Percentiles rank a stretch among this genome's conserved stretches.
Evolutionary conservation across 1,284 basidiomycete genomes (phyloP).

Genomic region (Ceratobasidium sp.): DNA sequence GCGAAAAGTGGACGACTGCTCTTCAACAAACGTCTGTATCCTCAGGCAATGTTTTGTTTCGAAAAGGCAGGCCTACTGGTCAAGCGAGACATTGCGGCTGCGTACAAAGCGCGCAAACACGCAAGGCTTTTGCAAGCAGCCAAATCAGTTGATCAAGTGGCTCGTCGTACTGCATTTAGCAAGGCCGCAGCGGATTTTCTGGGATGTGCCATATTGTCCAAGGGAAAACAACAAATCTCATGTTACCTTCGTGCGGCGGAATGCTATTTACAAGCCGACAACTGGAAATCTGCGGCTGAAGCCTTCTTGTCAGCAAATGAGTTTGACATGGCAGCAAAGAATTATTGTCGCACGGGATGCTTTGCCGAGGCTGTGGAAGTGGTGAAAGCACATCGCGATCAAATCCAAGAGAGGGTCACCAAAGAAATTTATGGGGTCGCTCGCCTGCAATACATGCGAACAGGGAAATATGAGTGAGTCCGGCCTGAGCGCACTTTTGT

Average conservation of each 20-base stretch:
- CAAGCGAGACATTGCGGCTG: slow-evolving; percentile 57
- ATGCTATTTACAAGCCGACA: slow-evolving; percentile 56
- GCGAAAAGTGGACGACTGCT: slow-evolving; percentile 57
- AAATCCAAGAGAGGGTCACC: slow-evolving; percentile 55
- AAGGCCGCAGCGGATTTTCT: slow-evolving; percentile 53
- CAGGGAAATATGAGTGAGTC: slow-evolving; percentile 56
- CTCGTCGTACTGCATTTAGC: slow-evolving; percentile 52
- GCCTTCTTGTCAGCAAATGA: slow-evolving; percentile 53
- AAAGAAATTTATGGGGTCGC: slow-evolving; percentile 57
- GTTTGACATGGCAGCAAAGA: slow-evolving; percentile 56
- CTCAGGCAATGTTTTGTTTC: slow-evolving; percentile 67
- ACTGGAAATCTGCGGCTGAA: slow-evolving; percentile 52
- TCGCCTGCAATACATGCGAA: slow-evolving; percentile 61
- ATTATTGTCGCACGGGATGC: slow-evolving; percentile 57
- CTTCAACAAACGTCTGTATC: slow-evolving; percentile 62
- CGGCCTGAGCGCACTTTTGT: not conserved
- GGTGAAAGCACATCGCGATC: slow-evolving; percentile 49
- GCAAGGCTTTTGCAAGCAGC: slow-evolving; percentile 50
- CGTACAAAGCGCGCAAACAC: slow-evolving; percentile 55
- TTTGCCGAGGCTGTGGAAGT: slow-evolving; percentile 64
- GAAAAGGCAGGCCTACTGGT: slow-evolving; percentile 57
- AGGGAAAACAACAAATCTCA: slow-evolving; percentile 18
- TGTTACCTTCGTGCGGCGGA: slow-evolving; percentile 55
- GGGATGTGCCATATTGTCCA: not conserved
- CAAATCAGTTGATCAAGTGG: slow-evolving; percentile 45